Conservation (phyloP, 805 yeast species). For the Blastobotrys muscicola region DNA sequence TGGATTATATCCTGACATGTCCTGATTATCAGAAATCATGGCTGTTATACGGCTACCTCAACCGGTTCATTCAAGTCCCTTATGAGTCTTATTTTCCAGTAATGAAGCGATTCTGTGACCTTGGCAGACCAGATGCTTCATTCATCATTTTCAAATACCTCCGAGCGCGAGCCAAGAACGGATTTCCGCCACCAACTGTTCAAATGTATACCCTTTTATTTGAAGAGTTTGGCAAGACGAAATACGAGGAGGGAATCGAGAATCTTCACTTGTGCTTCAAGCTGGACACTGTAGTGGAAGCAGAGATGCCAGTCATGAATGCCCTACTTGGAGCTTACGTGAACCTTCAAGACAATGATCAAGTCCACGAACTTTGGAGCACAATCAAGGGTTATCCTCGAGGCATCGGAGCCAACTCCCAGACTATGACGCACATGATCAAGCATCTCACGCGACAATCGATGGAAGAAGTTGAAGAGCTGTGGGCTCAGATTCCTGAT, state of each 20-base stretch:
- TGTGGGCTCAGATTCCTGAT: conserved; percentile 49
- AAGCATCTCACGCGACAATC: conserved; percentile 48
- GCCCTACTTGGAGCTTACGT: conserved; percentile 56
- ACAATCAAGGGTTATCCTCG: conserved; percentile 46
- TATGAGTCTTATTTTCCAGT: conserved; percentile 49
- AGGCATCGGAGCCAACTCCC: conserved; percentile 45
- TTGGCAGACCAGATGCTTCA: conserved; percentile 52
- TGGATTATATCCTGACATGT: conserved; percentile 35
- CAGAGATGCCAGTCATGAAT: conserved; percentile 52
- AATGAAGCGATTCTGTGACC: conserved; percentile 44
- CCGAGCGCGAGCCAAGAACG: conserved; percentile 44
- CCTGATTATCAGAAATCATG: conserved; percentile 38
- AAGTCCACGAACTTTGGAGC: conserved; percentile 51
- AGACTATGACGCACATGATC: conserved; percentile 58
- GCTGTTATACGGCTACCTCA: conserved; percentile 49
- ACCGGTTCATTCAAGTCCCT: conserved; percentile 47
- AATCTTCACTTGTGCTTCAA: conserved; percentile 56
- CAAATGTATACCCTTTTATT: conserved; percentile 55
- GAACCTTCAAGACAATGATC: conserved; percentile 44
- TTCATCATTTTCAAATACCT: conserved; percentile 52
- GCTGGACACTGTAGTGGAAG: conserved; percentile 48
- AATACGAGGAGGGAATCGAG: conserved; percentile 55
- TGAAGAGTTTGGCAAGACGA: conserved; percentile 46
- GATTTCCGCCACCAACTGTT: conserved; percentile 40
- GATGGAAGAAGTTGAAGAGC: conserved; percentile 45